phyloP scores from a whole-genome alignment of 495 filamentous ascomycete species.

The Talaromyces wortmannii region DNA sequence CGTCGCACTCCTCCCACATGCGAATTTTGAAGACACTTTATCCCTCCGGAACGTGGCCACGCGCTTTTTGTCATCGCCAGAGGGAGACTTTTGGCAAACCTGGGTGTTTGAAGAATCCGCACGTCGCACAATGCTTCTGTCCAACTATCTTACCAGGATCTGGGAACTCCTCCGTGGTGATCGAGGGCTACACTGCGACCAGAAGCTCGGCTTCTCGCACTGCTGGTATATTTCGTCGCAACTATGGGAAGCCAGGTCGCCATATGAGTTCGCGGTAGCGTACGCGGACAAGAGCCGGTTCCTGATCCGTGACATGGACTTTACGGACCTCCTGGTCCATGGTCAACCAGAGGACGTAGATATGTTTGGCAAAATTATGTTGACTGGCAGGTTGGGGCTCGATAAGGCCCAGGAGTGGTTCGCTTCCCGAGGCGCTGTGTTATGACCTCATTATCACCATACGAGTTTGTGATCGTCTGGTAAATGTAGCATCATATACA shows the following conservation, averaged over 20 bases:
- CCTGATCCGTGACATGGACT: slow-evolving; percentile 32
- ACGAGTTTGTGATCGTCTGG: neutral
- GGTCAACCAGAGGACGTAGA: slow-evolving; percentile 41
- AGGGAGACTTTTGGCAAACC: slow-evolving; percentile 30
- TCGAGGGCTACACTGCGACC: slow-evolving; percentile 19
- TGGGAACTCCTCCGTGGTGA: slow-evolving; percentile 27
- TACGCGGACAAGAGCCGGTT: slow-evolving; percentile 40
- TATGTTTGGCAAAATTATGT: slow-evolving; percentile 35
- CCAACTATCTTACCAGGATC: slow-evolving; percentile 29
- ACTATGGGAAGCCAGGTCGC: slow-evolving; percentile 37
- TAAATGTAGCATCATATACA: neutral
- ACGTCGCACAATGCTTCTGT: slow-evolving; percentile 35
- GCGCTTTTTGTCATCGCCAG: slow-evolving; percentile 1
- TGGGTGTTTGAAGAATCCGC: slow-evolving; percentile 43
- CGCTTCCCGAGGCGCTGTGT: slow-evolving; percentile 15
- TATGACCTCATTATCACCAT: slow-evolving; percentile 8
- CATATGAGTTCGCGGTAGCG: slow-evolving; percentile 37
- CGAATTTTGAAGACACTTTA: slow-evolving; percentile 6
- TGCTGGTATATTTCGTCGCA: slow-evolving; percentile 38
- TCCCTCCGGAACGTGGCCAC: slow-evolving; percentile 14
- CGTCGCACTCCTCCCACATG: neutral
- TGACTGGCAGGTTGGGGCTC: slow-evolving; percentile 34
- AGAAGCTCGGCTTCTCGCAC: slow-evolving; percentile 23
- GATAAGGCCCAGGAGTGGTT: slow-evolving; percentile 40
- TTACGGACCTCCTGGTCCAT: slow-evolving; percentile 16